A percentile compares a stretch with the other conserved stretches of the same genome.
These are phyloP conservation scores for Halophytophthora batemanensis DNA, from an alignment of 352 stramenopile genomes.

Conservation along the genomic window DNA sequence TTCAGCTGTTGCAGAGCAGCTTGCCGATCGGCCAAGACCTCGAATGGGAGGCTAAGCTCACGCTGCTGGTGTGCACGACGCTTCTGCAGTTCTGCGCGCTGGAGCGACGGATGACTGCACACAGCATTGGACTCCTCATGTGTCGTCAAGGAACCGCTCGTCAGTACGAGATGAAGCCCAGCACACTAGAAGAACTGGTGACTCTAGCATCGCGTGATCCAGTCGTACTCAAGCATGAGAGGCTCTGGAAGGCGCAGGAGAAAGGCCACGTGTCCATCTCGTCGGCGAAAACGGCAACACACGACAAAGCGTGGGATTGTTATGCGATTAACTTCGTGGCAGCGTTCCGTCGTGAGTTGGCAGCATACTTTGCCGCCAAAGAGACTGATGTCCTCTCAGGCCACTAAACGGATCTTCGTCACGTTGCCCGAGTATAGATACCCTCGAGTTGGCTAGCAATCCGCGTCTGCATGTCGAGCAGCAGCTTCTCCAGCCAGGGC, in stretches of 20 bases:
- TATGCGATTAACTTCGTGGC: constrained; percentile 18
- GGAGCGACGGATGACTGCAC: constrained; percentile 37
- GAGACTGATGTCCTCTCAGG: constrained; percentile 3
- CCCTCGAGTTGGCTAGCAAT: constrained; percentile 58
- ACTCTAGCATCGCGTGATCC: constrained; percentile 9
- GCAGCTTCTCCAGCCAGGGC: constrained; percentile 56
- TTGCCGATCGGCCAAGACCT: constrained; percentile 22
- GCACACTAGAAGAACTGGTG: constrained; percentile 40
- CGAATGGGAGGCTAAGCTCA: constrained; percentile 41
- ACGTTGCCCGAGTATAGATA: constrained; percentile 22
- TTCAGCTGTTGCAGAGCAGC: constrained; percentile 25
- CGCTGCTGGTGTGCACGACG: constrained; percentile 43
- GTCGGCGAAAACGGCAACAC: background rate
- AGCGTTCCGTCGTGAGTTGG: constrained; percentile 19
- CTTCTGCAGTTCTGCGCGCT: constrained; percentile 53
- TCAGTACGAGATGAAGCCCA: constrained; percentile 28
- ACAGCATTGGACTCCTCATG: constrained; percentile 60
- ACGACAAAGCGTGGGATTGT: constrained; percentile 18
- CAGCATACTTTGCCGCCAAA: constrained; percentile 11
- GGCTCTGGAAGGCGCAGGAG: constrained; percentile 12
- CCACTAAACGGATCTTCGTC: background rate
- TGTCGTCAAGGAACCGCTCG: constrained; percentile 30
- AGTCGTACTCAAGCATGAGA: constrained; percentile 11
- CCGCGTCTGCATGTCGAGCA: constrained; percentile 69
- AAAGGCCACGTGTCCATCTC: constrained; percentile 1